Base-by-base conservation (phyloP, 805 yeast genomes). In the Saturnispora quitensis region DNA sequence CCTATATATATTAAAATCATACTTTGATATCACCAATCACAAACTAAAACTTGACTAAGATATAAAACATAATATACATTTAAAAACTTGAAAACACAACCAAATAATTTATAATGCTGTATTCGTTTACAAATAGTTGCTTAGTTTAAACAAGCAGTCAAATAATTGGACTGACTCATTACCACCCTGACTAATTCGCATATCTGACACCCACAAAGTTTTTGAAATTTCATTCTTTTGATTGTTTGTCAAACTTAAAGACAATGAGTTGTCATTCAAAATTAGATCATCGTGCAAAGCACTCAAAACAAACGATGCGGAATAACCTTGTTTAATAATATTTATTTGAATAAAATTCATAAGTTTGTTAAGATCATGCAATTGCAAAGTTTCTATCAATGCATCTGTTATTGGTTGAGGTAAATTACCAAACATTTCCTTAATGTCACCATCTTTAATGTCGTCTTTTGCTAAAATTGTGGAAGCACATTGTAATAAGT, bases 81-180 rank as follows among this genome's bases (percentile, higher is more conserved):
- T 18, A 7, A 27, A 38, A 12, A 40, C 15, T n/a, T 5, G 22
- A 27, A 36, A 13, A 31, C 9, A 8, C 22, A 25, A 25, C 9
- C 9, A 8, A 25, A 25, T 25, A 25, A 25, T 25, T 25, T 8
- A 5, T 25, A 7, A 25, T 25, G 9, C 28, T 10, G 28, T 31
- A 31, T 12, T 13, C 24, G n/a, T n/a, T 50, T 57, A 62, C 43
- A 71, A 58, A 33, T 68, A 57, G 51, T 69, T 67, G 4, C 84
- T 73, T n/a, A 83, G 68, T 56, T 78, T 73, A 10, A 77, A 61
- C 31, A 80, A 60, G 57, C 89, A 72, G 59, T 86, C 85, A 57
- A 91, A 73, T 22, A 93, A 61, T 60, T 87, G 96, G 28, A 91
- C 70, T 53, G 86, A 88, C 64, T 91, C 99, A 60, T 89, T 95